Conservation (phyloP, 495 filamentous ascomycete species). For the Penicillium lagena region DNA sequence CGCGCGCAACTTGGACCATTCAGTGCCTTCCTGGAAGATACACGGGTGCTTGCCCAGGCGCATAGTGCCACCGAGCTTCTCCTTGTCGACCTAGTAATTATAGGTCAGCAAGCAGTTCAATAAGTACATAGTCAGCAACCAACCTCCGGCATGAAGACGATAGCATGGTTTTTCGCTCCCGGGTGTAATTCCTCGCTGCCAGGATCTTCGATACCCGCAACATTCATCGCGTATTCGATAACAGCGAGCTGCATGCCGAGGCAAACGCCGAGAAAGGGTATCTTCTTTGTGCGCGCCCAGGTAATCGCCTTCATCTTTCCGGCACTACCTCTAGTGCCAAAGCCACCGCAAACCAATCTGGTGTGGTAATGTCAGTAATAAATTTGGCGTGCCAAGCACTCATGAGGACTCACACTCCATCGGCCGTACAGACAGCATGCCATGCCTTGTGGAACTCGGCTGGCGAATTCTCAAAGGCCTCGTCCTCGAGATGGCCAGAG, state of each 20-base stretch:
- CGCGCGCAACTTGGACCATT: conserved; percentile 72
- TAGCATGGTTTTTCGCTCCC: conserved; percentile 49
- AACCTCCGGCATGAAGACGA: conserved; percentile 87
- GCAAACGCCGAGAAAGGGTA: conserved; percentile 86
- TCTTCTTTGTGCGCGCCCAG: conserved; percentile 76
- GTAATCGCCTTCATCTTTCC: conserved; percentile 83
- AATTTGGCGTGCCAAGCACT: too few species aligned
- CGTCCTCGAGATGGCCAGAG: conserved; percentile 70
- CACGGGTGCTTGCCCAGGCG: conserved; percentile 72
- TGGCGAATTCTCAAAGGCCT: conserved; percentile 49
- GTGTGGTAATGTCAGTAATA: too few species aligned
- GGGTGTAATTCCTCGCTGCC: conserved; percentile 61
- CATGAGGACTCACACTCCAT: conserved; percentile 35
- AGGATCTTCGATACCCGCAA: conserved; percentile 55
- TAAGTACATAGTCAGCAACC: too few species aligned
- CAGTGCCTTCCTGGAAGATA: conserved; percentile 67
- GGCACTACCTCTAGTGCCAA: conserved; percentile 72
- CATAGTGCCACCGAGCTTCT: conserved; percentile 84
- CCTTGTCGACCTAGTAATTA: conserved; percentile 43
- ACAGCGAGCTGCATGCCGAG: conserved; percentile 94
- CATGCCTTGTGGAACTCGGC: conserved; percentile 84
- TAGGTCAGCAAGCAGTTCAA: too few species aligned
- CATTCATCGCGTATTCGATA: conserved; percentile 76
- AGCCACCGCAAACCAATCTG: conserved; percentile 58
- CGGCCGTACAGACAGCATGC: conserved; percentile 66